phyloP scores from a whole-genome alignment of 179 eudicot species.

The Silene vulgaris region DNA sequence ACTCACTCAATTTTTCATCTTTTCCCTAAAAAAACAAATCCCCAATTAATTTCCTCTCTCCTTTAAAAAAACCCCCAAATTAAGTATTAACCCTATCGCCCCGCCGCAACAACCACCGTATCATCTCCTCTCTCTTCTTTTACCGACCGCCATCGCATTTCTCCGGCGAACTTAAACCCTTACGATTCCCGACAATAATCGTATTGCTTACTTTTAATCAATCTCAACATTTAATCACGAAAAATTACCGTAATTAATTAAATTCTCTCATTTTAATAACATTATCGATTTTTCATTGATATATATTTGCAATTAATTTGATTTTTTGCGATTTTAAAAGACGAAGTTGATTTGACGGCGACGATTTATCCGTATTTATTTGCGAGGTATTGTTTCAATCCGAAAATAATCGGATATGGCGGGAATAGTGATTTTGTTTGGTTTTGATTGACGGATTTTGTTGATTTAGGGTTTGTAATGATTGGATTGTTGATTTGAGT shows the following conservation, averaged over 20 bases:
- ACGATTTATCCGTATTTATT: neutral
- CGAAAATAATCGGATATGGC: constrained; percentile 19
- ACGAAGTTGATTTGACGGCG: neutral
- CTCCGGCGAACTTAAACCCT: constrained; percentile 11
- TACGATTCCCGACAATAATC: neutral
- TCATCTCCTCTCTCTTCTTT: constrained; percentile 13
- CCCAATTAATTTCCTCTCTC: neutral
- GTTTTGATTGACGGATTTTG: constrained; percentile 20
- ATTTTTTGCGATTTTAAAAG: neutral
- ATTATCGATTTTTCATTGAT: neutral
- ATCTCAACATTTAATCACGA: neutral
- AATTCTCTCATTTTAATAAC: neutral
- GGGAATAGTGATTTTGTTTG: neutral
- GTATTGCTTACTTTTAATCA: neutral
- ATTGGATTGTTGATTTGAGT: constrained; percentile 11
- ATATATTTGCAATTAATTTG: neutral
- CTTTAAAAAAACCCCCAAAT: constrained; percentile 14
- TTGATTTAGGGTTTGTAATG: no score
- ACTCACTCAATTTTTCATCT: neutral
- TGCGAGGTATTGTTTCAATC: neutral
- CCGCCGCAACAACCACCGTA: constrained; percentile 18
- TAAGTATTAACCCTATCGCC: constrained; percentile 36
- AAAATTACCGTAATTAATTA: constrained; percentile 6
- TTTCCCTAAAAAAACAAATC: constrained; percentile 10
- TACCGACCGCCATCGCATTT: constrained; percentile 21